Percentiles rank a stretch among this genome's conserved stretches.
phyloP scores from a whole-genome alignment of 495 filamentous ascomycete species.

The Talaromyces stipitatus region DNA sequence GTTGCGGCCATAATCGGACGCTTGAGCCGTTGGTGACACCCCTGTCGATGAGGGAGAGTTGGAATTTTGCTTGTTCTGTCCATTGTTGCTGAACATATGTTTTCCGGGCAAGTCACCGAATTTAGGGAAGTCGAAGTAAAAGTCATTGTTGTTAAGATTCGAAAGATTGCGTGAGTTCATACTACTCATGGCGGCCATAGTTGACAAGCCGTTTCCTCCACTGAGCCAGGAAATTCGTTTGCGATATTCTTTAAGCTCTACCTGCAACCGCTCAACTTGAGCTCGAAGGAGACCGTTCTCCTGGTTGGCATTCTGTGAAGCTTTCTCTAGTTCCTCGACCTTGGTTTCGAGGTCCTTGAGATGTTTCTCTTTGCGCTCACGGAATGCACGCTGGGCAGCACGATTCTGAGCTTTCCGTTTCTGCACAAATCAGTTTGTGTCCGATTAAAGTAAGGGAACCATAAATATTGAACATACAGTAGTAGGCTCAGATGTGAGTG shows the following conservation, averaged over 20 bases:
- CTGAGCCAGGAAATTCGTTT: slow-evolving; percentile 65
- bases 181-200: slow-evolving; percentile 34
- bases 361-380: slow-evolving; percentile 97
- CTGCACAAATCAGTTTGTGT: slow-evolving; percentile 49
- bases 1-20: slow-evolving; percentile 14
- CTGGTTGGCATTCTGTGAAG: slow-evolving; percentile 70
- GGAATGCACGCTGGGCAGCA: slow-evolving; percentile 92
- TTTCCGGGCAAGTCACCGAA: slow-evolving; percentile 73
- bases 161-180: slow-evolving; percentile 29
- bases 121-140: slow-evolving; percentile 91
- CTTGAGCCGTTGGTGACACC: slow-evolving; percentile 22
- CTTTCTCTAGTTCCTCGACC: slow-evolving; percentile 84
- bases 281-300: slow-evolving; percentile 80
- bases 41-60: slow-evolving; percentile 2
- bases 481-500: slow-evolving; percentile 88
- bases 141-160: slow-evolving; percentile 65
- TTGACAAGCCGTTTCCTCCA: slow-evolving; percentile 36
- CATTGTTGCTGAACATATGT: slow-evolving; percentile 40
- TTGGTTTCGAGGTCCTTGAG: slow-evolving; percentile 93
- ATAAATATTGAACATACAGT: slow-evolving; percentile 56
- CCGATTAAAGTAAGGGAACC: neutral
- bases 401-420: slow-evolving; percentile 99
- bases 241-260: slow-evolving; percentile 82
- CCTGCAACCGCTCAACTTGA: slow-evolving; percentile 78
- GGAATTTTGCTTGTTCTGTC: slow-evolving; percentile 27